Evolutionary conservation across 139 green algal species (phyloP).

Genomic region (Diplosphaera chodatii): DNA sequence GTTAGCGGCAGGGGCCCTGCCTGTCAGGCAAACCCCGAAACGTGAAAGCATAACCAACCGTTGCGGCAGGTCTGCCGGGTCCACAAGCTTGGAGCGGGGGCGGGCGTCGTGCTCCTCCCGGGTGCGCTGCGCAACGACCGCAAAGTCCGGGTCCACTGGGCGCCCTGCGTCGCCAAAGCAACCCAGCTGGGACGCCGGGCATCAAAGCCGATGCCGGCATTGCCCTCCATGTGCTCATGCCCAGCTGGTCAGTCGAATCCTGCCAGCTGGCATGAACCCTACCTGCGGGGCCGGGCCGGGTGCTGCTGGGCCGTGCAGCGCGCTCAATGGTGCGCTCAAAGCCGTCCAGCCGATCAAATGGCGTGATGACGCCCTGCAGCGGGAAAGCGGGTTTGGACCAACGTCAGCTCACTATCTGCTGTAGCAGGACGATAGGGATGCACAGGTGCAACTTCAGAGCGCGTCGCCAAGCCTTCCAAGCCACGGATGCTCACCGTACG

Average conservation of each 20-base stretch:
- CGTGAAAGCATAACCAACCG: not conserved
- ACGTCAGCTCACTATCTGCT: not conserved
- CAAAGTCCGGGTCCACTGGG: not conserved
- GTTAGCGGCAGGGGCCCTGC: no score
- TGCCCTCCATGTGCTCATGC: no score
- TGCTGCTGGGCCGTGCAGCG: not conserved
- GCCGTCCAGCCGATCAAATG: slow-evolving; percentile 74
- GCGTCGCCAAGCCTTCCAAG: not conserved
- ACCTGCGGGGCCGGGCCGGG: not conserved
- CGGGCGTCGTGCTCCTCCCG: not conserved
- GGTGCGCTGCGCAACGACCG: not conserved
- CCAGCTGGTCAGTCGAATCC: no score
- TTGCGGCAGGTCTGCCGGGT: slow-evolving; percentile 42
- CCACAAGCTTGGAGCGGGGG: slow-evolving; percentile 32
- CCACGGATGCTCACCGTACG: slow-evolving; percentile 38
- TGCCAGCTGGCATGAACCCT: no score
- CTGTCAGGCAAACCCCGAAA: no score
- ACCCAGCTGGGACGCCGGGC: no score
- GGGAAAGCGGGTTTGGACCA: not conserved
- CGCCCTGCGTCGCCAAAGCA: no score
- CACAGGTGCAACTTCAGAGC: no score
- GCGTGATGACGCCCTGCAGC: slow-evolving; percentile 71
- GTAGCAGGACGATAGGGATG: no score
- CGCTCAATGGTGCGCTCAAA: slow-evolving; percentile 58
- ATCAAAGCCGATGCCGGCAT: no score